Evolutionary conservation across 2,329 filamentous ascomycete genomes (phyloP).

Genomic region (Colletotrichum sidae): DNA sequence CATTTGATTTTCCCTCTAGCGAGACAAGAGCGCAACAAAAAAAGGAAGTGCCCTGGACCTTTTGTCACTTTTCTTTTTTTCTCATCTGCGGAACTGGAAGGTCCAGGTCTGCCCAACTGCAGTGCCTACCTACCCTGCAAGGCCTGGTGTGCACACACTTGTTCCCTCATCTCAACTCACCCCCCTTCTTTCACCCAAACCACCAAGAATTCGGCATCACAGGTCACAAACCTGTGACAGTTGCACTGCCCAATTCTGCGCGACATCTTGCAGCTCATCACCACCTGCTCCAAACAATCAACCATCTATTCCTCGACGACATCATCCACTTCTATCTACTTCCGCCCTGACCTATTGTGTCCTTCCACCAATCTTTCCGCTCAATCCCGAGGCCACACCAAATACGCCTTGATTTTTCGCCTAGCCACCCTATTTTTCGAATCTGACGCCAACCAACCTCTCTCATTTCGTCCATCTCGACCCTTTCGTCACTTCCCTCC

Average conservation of each 20-base stretch:
- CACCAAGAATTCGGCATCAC: constrained; percentile 20
- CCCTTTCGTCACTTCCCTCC: constrained; percentile 2
- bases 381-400: constrained; percentile 22
- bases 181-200: constrained; percentile 17
- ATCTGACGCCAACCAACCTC: constrained; percentile 28
- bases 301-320: neutral
- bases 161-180: constrained; percentile 10
- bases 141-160: neutral
- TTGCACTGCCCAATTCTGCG: neutral
- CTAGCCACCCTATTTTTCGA: constrained; percentile 34
- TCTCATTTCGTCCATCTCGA: constrained; percentile 27
- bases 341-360: constrained; percentile 14
- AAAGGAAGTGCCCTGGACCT: constrained; percentile 10
- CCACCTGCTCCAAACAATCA: neutral
- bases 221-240: neutral
- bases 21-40: constrained; percentile 5
- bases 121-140: too few relatives aligned
- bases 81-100: constrained; percentile 3
- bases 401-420: constrained; percentile 28
- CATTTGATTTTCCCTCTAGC: constrained; percentile 1
- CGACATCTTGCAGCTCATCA: neutral
- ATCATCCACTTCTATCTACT: constrained; percentile 2
- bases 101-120: neutral
- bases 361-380: constrained; percentile 23
- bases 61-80: constrained; percentile 16